These are phyloP conservation scores for Fusarium incarnatum DNA, from an alignment of 2,329 filamentous ascomycete species.

Conservation along the genomic window DNA sequence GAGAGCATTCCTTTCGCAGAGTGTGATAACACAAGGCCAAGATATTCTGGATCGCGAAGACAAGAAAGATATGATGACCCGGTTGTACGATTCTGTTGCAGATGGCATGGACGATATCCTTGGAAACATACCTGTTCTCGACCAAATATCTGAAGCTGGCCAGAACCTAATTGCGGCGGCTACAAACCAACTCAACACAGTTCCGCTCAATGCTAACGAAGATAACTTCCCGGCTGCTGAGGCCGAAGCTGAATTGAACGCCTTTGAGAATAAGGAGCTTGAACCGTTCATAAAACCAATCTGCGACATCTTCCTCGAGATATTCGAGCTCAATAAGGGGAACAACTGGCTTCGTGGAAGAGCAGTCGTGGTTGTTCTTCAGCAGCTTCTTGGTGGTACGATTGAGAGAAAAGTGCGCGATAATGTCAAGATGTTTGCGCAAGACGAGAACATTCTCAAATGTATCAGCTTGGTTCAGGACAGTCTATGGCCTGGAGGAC, in stretches of 20 bases:
- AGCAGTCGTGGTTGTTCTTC: conserved; percentile 94
- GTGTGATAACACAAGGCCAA: conserved; percentile 76
- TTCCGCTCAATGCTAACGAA: conserved; percentile 64
- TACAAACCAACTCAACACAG: conserved; percentile 70
- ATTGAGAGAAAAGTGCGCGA: conserved; percentile 97
- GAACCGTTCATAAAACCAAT: conserved; percentile 99
- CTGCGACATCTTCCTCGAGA: conserved; percentile 95
- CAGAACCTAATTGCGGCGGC: conserved; percentile 89
- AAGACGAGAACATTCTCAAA: conserved; percentile 81
- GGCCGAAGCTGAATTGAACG: conserved; percentile 92
- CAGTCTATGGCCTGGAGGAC: conserved; percentile 83
- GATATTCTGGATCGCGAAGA: conserved; percentile 68
- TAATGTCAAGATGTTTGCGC: conserved; percentile 76
- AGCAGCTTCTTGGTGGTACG: conserved; percentile 94
- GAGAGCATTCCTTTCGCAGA: conserved; percentile 91
- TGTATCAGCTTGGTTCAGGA: conserved; percentile 81
- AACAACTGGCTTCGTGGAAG: conserved; percentile 98
- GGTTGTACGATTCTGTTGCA: conserved; percentile 95
- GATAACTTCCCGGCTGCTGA: conserved; percentile 71
- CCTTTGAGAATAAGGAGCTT: conserved; percentile 88
- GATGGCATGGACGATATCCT: conserved; percentile 99
- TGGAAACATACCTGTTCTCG: conserved; percentile 93
- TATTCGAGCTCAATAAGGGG: conserved; percentile 92
- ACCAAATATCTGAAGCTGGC: conserved; percentile 91
- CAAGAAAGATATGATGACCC: conserved; percentile 89